Base-by-base conservation (phyloP, 1,284 basidiomycete genomes). In the Peniophora sp. region DNA sequence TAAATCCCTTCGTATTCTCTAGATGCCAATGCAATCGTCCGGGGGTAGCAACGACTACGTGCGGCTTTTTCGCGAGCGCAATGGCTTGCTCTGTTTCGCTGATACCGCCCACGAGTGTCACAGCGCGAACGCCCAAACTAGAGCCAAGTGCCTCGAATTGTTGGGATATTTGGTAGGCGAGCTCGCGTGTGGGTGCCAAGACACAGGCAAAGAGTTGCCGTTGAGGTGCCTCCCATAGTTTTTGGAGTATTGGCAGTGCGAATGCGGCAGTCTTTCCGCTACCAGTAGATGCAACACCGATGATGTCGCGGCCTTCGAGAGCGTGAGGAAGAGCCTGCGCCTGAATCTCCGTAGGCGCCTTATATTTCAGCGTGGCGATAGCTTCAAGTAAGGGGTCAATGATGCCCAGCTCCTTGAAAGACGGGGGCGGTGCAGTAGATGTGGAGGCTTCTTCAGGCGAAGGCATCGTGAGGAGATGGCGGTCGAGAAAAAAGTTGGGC, bases 221-320 rank as follows among this genome's bases (percentile, higher is more conserved):
- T 62, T 88, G 87, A 22, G 97, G 97, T 49, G 97, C 87, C 54
- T 98, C 91, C 94, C 94, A 99, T 62, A 99, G 71, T 56, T 92
- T 92, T 69, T 99, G 96, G 35, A 99, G 74, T 54, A 99, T 96
- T 3, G 97, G 97, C 3, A 99, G 73, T 17, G 91, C 91, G 70
- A 99, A 99, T 2, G 97, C 97, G 10, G 95, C 97, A 1, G 97
- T 99, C 73, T 99, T 99, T 58, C 97, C 97, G 15, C 91, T 95
- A 46, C 97, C 97, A 24, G 97, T 99, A 61, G 93, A 89, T 20
- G 97, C 97, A 17, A 99, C 88, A 22, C 97, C 97, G 54, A 99
- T 99, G 57, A 99, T 92, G 69, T 99, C 97, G 61, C 88, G 80
- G 0, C 93, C 93, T 62, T 89, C 75, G 1, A 99, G 70, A 12